These are phyloP conservation scores for Dichomitus squalens DNA, from an alignment of 1,284 basidiomycete genomes.

Conservation along the genomic window DNA sequence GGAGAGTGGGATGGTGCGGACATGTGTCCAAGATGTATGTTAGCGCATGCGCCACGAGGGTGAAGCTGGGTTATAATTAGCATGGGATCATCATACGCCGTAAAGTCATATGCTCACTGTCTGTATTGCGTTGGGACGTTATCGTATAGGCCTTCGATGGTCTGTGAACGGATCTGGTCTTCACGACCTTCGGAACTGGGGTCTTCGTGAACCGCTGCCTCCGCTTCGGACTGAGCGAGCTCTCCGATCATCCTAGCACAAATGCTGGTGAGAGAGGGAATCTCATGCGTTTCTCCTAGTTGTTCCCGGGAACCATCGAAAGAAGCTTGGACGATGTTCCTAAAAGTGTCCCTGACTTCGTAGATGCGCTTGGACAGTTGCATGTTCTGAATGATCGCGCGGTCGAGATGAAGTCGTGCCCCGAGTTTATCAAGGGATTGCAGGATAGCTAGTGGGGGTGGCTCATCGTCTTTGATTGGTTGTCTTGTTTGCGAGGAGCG, in stretches of 20 bases:
- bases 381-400: slow-evolving; percentile 37
- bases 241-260: slow-evolving; percentile 53
- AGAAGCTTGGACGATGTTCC: slow-evolving; percentile 44
- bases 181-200: slow-evolving; percentile 25
- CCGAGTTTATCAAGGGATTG: slow-evolving; percentile 39
- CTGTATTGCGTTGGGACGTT: slow-evolving; percentile 50
- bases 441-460: slow-evolving; percentile 43
- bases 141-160: slow-evolving; percentile 49
- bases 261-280: slow-evolving; percentile 43
- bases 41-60: slow-evolving; percentile 53
- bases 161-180: slow-evolving; percentile 35
- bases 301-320: slow-evolving; percentile 19
- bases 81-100: background rate
- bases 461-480: slow-evolving; percentile 18
- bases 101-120: slow-evolving; percentile 37
- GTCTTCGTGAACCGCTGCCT: slow-evolving; percentile 30
- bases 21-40: slow-evolving; percentile 47
- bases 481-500: background rate
- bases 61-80: slow-evolving; percentile 36
- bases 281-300: background rate
- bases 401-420: slow-evolving; percentile 39
- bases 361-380: slow-evolving; percentile 51
- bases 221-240: slow-evolving; percentile 41
- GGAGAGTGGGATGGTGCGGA: slow-evolving; percentile 46
- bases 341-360: slow-evolving; percentile 55